These are phyloP conservation scores for Galeopsis tetrahit DNA, from an alignment of 257 asterid genomes.

Conservation along the genomic window DNA sequence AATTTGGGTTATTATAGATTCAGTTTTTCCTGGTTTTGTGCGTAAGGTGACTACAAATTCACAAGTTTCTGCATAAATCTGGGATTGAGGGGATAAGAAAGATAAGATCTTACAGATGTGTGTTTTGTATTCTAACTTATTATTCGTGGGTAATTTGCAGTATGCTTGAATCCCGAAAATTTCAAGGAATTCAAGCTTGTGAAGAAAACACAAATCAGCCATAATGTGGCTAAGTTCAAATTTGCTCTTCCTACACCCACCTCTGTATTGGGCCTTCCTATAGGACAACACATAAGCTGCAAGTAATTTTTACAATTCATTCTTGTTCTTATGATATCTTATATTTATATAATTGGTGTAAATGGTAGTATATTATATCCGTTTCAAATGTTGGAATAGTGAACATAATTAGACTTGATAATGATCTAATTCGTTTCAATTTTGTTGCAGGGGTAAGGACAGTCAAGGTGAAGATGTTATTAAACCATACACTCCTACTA, in stretches of 20 bases:
- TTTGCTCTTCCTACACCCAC: conserved; percentile 89
- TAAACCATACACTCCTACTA: conserved; percentile 96
- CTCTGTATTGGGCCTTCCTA: conserved; percentile 93
- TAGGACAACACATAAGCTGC: conserved; percentile 99
- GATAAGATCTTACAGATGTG: neutral
- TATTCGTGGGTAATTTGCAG: conserved; percentile 46
- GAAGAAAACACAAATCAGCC: conserved; percentile 82
- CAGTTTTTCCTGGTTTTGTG: conserved; percentile 22
- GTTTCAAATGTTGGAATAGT: neutral
- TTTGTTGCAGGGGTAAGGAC: conserved; percentile 82
- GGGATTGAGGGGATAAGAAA: conserved; percentile 16
- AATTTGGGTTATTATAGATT: conserved; percentile 28
- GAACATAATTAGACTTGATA: conserved; percentile 17
- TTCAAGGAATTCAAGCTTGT: conserved; percentile 92
- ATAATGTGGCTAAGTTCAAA: conserved; percentile 92
- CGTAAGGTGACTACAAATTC: neutral
- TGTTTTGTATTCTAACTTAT: neutral
- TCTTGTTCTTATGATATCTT: conserved; percentile 4
- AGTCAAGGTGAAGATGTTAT: conserved; percentile 94
- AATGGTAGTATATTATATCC: neutral
- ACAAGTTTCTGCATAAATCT: conserved; percentile 14
- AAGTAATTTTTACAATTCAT: conserved; percentile 48
- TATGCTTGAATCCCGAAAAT: conserved; percentile 79
- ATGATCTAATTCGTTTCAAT: neutral
- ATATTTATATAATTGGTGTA: neutral